Evolutionary conservation across 768 basidiomycete species (phyloP).

Genomic region (Amylocystis lapponica): DNA sequence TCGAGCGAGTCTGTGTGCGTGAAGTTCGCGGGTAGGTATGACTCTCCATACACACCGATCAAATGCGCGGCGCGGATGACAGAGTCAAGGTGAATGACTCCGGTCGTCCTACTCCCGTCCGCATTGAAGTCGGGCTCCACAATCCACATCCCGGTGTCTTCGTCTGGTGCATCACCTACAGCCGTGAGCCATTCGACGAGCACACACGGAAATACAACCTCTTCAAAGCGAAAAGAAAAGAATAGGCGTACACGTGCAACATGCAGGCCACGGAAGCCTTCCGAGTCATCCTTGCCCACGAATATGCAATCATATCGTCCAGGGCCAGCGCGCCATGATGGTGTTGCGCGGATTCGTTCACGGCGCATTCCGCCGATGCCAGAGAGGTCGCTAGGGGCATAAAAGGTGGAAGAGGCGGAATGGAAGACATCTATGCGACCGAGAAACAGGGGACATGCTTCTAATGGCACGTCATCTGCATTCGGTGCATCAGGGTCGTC

Average conservation of each 20-base stretch:
- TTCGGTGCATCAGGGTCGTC: no score
- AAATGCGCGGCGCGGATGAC: conserved; percentile 30
- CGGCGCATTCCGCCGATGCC: conserved; percentile 21
- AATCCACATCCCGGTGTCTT: conserved; percentile 25
- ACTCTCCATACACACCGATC: conserved; percentile 1
- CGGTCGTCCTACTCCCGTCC: conserved; percentile 4
- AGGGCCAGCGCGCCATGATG: conserved; percentile 15
- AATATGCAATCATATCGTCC: conserved; percentile 19
- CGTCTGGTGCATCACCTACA: conserved; percentile 14
- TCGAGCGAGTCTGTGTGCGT: no score
- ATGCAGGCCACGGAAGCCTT: conserved; percentile 15
- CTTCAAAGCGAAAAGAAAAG: conserved; percentile 20
- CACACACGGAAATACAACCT: conserved; percentile 19
- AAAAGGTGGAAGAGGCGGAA: conserved; percentile 19
- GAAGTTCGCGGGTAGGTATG: neutral
- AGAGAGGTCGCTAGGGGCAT: conserved; percentile 22
- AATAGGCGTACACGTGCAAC: conserved; percentile 16
- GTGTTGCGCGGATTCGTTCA: conserved; percentile 18
- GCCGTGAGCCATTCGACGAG: conserved; percentile 6
- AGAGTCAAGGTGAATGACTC: conserved; percentile 4
- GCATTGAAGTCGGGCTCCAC: conserved; percentile 11
- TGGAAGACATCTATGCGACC: conserved; percentile 14
- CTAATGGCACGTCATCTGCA: no score
- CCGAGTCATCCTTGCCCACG: conserved; percentile 5
- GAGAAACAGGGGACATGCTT: no score